These are phyloP conservation scores for Dryadomyces quercus-mongolicae DNA, from an alignment of 2,329 filamentous ascomycete species.

Conservation along the genomic window DNA sequence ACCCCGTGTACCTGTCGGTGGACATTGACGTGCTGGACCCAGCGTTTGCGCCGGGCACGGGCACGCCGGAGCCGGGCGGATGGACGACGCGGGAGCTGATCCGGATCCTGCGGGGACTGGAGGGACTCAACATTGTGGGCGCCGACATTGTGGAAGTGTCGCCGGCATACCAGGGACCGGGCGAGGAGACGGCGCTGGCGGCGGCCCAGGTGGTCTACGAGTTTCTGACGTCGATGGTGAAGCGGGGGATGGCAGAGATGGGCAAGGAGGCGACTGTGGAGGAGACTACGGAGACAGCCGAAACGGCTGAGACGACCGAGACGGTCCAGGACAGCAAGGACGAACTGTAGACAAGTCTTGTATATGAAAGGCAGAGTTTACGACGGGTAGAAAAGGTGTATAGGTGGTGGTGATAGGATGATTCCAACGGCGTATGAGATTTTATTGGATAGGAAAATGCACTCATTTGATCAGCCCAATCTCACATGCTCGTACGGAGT, in stretches of 20 bases:
- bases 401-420: not conserved
- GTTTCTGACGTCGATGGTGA: slow-evolving; percentile 64
- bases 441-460: too few relatives aligned
- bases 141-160: slow-evolving; percentile 86
- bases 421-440: too few relatives aligned
- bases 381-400: too few relatives aligned
- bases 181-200: slow-evolving; percentile 71
- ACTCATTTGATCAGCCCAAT: not conserved
- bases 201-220: slow-evolving; percentile 79
- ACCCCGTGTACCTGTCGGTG: slow-evolving; percentile 45
- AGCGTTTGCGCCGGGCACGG: slow-evolving; percentile 40
- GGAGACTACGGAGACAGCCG: slow-evolving; percentile 16
- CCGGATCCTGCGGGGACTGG: slow-evolving; percentile 67
- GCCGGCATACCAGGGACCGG: slow-evolving; percentile 69
- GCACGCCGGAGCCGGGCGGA: slow-evolving; percentile 80
- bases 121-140: slow-evolving; percentile 73
- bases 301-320: slow-evolving; percentile 9
- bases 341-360: not conserved
- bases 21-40: slow-evolving; percentile 26
- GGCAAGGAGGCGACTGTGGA: slow-evolving; percentile 17
- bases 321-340: not conserved
- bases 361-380: too few relatives aligned
- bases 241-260: slow-evolving; percentile 24
- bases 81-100: slow-evolving; percentile 88
- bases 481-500: not conserved